Conservation (phyloP, 805 yeast genomes). For the Komagataella populi region DNA sequence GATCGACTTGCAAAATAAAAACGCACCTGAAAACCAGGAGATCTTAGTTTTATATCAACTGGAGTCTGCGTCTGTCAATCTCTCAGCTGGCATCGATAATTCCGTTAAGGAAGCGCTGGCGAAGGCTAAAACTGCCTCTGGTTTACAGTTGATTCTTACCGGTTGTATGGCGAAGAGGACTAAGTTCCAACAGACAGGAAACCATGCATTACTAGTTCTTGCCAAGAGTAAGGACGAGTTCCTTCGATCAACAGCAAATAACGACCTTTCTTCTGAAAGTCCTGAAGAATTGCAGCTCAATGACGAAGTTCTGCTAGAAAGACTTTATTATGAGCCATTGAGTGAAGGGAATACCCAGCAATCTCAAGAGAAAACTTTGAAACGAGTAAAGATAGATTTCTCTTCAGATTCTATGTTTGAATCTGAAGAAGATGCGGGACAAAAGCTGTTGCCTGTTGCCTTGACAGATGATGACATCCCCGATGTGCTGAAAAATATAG, state of each 20-base stretch:
- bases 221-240: constrained; percentile 38
- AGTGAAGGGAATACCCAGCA: constrained; percentile 27
- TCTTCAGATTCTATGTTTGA: constrained; percentile 6
- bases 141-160: constrained; percentile 53
- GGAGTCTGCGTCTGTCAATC: constrained; percentile 53
- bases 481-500: constrained; percentile 31
- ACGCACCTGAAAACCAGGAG: constrained; percentile 13
- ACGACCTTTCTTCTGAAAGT: constrained; percentile 10
- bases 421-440: constrained; percentile 11
- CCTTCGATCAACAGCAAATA: constrained; percentile 5
- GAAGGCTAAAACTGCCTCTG: constrained; percentile 44
- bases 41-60: constrained; percentile 38
- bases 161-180: constrained; percentile 88
- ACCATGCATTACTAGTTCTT: constrained; percentile 61
- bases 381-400: constrained; percentile 27
- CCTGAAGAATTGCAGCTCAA: constrained; percentile 53
- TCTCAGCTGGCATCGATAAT: constrained; percentile 54
- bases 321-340: constrained; percentile 52
- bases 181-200: constrained; percentile 59
- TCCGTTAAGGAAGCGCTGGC: constrained; percentile 39
- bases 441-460: constrained; percentile 49
- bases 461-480: constrained; percentile 54
- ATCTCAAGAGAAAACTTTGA: constrained; percentile 21
- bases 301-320: constrained; percentile 69
- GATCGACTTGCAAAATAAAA: constrained; percentile 16